Evolutionary conservation across 1,139 yeast species (phyloP).

Genomic region (Pichia sp.): DNA sequence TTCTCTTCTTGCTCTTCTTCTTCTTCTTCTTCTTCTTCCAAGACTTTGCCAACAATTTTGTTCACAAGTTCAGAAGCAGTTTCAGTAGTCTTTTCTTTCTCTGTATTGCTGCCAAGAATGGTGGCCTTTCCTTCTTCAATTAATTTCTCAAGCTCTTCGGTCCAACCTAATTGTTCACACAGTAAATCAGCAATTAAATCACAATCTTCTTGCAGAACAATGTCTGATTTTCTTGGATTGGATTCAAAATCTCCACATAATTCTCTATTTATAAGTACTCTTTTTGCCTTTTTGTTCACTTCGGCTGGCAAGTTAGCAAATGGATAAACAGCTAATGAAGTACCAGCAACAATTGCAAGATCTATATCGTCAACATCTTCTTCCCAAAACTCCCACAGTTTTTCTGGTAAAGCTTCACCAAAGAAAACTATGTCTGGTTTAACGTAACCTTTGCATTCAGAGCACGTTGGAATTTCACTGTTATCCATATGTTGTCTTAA

Average conservation of each 20-base stretch:
- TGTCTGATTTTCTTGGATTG: conserved; percentile 51
- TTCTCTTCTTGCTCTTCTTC: not conserved
- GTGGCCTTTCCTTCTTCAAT: conserved; percentile 20
- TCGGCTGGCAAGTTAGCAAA: conserved; percentile 79
- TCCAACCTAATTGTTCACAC: conserved; percentile 61
- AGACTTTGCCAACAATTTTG: conserved; percentile 13
- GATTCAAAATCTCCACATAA: conserved; percentile 63
- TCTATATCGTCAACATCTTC: conserved; percentile 56
- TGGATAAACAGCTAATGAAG: conserved; percentile 83
- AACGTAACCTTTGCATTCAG: conserved; percentile 62
- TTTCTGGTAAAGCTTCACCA: conserved; percentile 75
- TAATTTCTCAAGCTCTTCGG: conserved; percentile 30
- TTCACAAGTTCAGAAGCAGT: conserved; percentile 12
- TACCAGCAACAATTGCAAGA: conserved; percentile 84
- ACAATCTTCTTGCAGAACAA: conserved; percentile 54
- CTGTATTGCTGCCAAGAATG: not conserved
- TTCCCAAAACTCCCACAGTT: conserved; percentile 65
- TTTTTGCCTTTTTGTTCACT: conserved; percentile 39
- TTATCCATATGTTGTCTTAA: conserved; percentile 37
- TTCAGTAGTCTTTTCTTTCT: not conserved
- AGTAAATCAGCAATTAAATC: conserved; percentile 55
- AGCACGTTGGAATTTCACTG: conserved; percentile 32
- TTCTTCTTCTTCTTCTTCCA: conserved; percentile 13
- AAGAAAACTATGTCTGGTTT: conserved; percentile 93
- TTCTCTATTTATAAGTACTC: conserved; percentile 72